phyloP scores from a whole-genome alignment of 352 stramenopile genomes.

The Phytophthora rubi region DNA sequence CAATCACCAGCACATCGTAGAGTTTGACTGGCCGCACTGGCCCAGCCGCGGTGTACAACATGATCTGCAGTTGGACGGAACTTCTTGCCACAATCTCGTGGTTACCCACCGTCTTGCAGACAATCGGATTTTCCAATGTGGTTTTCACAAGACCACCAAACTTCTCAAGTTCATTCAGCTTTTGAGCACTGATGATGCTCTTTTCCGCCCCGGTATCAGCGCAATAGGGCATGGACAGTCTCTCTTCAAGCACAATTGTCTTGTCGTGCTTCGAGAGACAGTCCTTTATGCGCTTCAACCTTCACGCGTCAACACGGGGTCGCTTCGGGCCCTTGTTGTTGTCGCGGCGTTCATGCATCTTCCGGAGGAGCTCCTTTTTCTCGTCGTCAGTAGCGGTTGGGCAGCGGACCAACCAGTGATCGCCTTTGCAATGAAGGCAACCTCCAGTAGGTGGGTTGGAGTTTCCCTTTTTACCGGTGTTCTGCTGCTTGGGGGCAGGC shows the following conservation, averaged over 20 bases:
- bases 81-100: slow-evolving; percentile 1
- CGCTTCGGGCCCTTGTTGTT: slow-evolving; percentile 3
- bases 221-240: slow-evolving; percentile 26
- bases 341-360: slow-evolving; percentile 15
- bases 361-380: slow-evolving; percentile 15
- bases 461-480: neutral
- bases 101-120: slow-evolving; percentile 12
- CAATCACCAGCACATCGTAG: slow-evolving; percentile 12
- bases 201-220: slow-evolving; percentile 19
- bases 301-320: slow-evolving; percentile 4
- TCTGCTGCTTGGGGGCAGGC: neutral
- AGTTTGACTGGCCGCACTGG: slow-evolving; percentile 6
- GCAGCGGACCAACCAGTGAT: slow-evolving; percentile 16
- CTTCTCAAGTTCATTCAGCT: slow-evolving; percentile 15
- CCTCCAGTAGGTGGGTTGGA: slow-evolving; percentile 3
- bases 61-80: slow-evolving; percentile 6
- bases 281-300: slow-evolving; percentile 23
- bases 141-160: slow-evolving; percentile 19
- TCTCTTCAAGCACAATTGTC: slow-evolving; percentile 22
- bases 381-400: slow-evolving; percentile 9
- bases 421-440: slow-evolving; percentile 19
- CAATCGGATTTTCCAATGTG: slow-evolving; percentile 1
- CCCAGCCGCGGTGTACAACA: slow-evolving; percentile 12
- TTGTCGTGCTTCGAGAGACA: slow-evolving; percentile 20
- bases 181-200: slow-evolving; percentile 25